Evolutionary conservation across 2,329 filamentous ascomycete species (phyloP).

Genomic region (Calonectria montana): DNA sequence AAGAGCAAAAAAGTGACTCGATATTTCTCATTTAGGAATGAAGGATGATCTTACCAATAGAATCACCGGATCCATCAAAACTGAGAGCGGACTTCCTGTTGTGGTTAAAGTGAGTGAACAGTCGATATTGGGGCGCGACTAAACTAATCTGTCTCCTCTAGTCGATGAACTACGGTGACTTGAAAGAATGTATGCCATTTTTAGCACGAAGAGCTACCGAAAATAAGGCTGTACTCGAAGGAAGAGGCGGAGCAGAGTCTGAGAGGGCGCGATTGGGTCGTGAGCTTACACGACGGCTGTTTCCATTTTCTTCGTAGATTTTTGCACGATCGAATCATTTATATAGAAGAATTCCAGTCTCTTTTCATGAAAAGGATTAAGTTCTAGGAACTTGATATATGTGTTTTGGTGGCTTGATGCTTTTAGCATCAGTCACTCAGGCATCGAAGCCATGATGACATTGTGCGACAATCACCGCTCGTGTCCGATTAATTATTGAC

Average conservation of each 20-base stretch:
- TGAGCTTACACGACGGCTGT: constrained; percentile 20
- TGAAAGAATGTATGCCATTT: constrained; percentile 32
- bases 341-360: too few species aligned
- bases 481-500: too few species aligned
- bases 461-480: too few species aligned
- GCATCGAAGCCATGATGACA: too few species aligned
- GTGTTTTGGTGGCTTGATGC: too few species aligned
- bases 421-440: too few species aligned
- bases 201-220: constrained; percentile 28
- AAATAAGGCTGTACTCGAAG: constrained; percentile 33
- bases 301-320: background rate
- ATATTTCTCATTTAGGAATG: constrained; percentile 7
- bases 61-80: constrained; percentile 24
- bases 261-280: constrained; percentile 28
- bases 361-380: background rate
- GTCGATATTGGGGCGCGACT: background rate
- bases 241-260: constrained; percentile 28
- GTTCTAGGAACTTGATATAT: too few species aligned
- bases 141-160: background rate
- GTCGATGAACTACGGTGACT: constrained; percentile 34
- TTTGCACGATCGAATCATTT: background rate
- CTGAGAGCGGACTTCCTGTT: constrained; percentile 21
- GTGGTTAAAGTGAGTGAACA: constrained; percentile 28
- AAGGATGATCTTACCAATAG: constrained; percentile 32
- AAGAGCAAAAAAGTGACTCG: too few species aligned